Percentiles rank a stretch among this genome's conserved stretches.
These are phyloP conservation scores for Aspergillus coremiiformis DNA, from an alignment of 495 filamentous ascomycete species.

Conservation along the genomic window DNA sequence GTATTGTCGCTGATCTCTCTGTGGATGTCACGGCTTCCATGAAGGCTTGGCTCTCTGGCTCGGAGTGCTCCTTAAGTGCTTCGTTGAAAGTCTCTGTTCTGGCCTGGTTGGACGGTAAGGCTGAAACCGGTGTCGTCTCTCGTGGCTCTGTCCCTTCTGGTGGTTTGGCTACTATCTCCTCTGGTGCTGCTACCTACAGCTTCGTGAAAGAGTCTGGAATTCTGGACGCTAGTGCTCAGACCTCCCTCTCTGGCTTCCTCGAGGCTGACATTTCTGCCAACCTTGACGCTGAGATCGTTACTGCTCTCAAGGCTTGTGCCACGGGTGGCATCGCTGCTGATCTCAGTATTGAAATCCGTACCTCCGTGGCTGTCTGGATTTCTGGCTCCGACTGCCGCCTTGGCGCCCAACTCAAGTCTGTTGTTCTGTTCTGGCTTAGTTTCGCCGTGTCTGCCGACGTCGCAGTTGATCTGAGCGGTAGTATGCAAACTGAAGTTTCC, in stretches of 20 bases:
- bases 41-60: slow-evolving; percentile 25
- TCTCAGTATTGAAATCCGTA: slow-evolving; percentile 25
- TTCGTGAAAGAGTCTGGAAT: slow-evolving; percentile 27
- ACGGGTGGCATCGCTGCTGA: slow-evolving; percentile 27
- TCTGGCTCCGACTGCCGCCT: slow-evolving; percentile 30
- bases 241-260: slow-evolving; percentile 33
- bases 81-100: slow-evolving; percentile 27
- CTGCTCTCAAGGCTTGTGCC: slow-evolving; percentile 26
- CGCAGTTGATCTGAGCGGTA: slow-evolving; percentile 22
- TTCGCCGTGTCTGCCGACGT: slow-evolving; percentile 25
- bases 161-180: slow-evolving; percentile 29
- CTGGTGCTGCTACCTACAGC: slow-evolving; percentile 30
- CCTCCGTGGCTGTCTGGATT: slow-evolving; percentile 35
- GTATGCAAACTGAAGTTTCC: slow-evolving; percentile 24
- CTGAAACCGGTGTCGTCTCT: slow-evolving; percentile 22
- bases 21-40: slow-evolving; percentile 31
- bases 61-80: slow-evolving; percentile 26
- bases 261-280: slow-evolving; percentile 20
- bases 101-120: slow-evolving; percentile 31
- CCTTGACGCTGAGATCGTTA: slow-evolving; percentile 25
- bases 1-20: slow-evolving; percentile 27
- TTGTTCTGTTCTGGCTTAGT: slow-evolving; percentile 38
- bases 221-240: slow-evolving; percentile 25
- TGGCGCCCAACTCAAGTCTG: slow-evolving; percentile 36
- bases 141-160: slow-evolving; percentile 23